Evolutionary conservation across 169 alveolate genomes (phyloP).

Genomic region (Plasmodium yoelii): DNA sequence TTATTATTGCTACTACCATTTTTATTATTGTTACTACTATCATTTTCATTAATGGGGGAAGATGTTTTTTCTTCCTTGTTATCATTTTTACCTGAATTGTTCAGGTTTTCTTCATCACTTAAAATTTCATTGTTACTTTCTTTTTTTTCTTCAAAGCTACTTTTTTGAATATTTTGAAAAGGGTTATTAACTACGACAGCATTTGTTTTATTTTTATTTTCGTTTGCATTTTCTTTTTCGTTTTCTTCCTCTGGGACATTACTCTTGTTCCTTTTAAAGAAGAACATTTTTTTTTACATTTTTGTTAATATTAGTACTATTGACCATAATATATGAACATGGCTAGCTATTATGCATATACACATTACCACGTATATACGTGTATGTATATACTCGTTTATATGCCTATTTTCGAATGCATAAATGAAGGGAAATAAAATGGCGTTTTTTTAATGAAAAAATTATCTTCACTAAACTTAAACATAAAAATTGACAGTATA

Average conservation of each 20-base stretch:
- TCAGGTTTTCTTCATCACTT: constrained; percentile 8
- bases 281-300: constrained; percentile 5
- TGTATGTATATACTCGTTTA: not conserved
- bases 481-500: too few species aligned
- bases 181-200: constrained; percentile 34
- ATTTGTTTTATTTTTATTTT: too few species aligned
- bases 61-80: constrained; percentile 16
- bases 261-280: constrained; percentile 22
- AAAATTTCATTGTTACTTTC: constrained; percentile 1
- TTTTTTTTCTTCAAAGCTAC: constrained; percentile 22
- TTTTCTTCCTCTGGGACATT: constrained; percentile 8
- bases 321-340: too few species aligned
- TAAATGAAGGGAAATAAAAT: too few species aligned
- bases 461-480: too few species aligned
- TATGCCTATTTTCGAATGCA: too few species aligned
- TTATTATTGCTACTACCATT: too few species aligned
- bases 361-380: not conserved
- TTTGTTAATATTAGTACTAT: too few species aligned
- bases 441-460: too few species aligned
- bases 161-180: constrained; percentile 48
- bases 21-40: not conserved
- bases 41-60: too few species aligned
- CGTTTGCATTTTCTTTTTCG: not conserved
- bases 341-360: too few species aligned
- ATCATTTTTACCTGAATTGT: constrained; percentile 8